phyloP scores from a whole-genome alignment of 345 rosid genomes.

The Dipteronia dyeriana region DNA sequence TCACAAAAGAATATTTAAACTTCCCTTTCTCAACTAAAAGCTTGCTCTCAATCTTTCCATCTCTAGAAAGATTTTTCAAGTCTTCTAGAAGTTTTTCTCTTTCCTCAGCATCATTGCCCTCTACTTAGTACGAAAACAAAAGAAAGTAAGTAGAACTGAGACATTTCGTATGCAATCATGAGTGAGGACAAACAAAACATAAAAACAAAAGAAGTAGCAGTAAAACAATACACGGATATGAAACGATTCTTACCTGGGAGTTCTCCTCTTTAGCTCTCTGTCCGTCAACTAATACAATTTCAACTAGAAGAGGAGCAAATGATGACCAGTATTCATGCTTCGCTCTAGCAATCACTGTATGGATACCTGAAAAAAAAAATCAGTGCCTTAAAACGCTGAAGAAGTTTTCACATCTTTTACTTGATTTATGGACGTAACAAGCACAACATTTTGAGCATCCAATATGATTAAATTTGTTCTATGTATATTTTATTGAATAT shows the following conservation, averaged over 20 bases:
- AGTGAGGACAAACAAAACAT: not conserved
- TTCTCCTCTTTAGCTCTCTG: conserved; percentile 59
- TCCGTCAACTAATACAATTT: conserved; percentile 74
- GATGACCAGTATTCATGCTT: conserved; percentile 84
- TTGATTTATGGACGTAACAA: too few relatives aligned
- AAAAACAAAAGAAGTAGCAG: not conserved
- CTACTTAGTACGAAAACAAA: too few relatives aligned
- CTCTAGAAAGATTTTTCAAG: conserved; percentile 63
- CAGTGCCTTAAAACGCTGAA: not conserved
- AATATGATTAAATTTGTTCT: not conserved
- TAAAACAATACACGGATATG: not conserved
- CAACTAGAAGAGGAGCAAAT: conserved; percentile 79
- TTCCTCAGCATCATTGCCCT: too few relatives aligned
- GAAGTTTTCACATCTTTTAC: not conserved
- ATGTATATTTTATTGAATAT: too few relatives aligned
- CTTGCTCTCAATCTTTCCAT: conserved; percentile 76
- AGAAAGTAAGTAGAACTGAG: too few relatives aligned
- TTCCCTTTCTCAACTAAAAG: conserved; percentile 75
- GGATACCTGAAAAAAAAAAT: conserved; percentile 63
- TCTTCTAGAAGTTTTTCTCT: too few relatives aligned
- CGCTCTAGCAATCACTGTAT: conserved; percentile 69
- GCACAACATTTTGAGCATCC: conserved; percentile 8
- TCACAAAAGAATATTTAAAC: not conserved
- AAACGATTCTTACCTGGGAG: conserved; percentile 37
- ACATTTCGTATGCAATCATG: not conserved